A percentile compares a stretch with the other conserved stretches of the same genome.
Conservation (phyloP, 2,329 filamentous ascomycete species). For the Penicillium decumbens region DNA sequence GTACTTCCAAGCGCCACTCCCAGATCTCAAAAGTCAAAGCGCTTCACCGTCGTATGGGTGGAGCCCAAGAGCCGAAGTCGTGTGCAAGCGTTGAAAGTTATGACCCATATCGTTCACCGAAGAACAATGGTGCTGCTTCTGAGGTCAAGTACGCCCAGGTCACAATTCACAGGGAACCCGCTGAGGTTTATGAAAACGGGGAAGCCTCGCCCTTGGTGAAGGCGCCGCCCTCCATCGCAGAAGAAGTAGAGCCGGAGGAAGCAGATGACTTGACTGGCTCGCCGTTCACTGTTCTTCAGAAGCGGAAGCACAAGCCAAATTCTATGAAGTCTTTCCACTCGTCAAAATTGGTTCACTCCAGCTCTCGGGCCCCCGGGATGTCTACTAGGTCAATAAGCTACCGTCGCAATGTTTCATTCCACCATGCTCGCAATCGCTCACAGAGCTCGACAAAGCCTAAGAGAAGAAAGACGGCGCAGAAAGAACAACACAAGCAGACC, state of each 20-base stretch:
- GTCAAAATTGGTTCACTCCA: conserved; percentile 47
- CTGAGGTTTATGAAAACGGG: conserved; percentile 9
- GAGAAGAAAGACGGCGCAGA: conserved; percentile 15
- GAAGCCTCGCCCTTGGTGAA: conserved; percentile 9
- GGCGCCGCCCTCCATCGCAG: conserved; percentile 17
- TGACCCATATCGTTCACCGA: conserved; percentile 75
- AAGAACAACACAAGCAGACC: conserved; percentile 18
- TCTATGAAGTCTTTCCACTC: conserved; percentile 40
- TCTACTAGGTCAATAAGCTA: conserved; percentile 48
- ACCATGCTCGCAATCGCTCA: conserved; percentile 47
- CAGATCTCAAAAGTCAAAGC: conserved; percentile 56
- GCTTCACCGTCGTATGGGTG: conserved; percentile 47
- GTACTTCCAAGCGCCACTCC: conserved; percentile 45
- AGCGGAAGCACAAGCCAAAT: conserved; percentile 30
- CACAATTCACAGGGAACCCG: conserved; percentile 56
- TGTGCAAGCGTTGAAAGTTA: conserved; percentile 60
- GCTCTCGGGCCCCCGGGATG: conserved; percentile 38
- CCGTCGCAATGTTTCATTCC: conserved; percentile 61
- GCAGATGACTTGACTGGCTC: conserved; percentile 11
- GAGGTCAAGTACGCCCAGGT: conserved; percentile 62
- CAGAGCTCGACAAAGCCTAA: conserved; percentile 28
- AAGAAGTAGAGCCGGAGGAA: conserved; percentile 21
- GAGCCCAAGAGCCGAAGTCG: conserved; percentile 46
- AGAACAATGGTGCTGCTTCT: conserved; percentile 46
- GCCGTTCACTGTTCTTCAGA: conserved; percentile 31